Percentiles rank a stretch among this genome's conserved stretches.
phyloP scores from a whole-genome alignment of 2,329 filamentous ascomycete genomes.

The Diaporthe aspalathi region DNA sequence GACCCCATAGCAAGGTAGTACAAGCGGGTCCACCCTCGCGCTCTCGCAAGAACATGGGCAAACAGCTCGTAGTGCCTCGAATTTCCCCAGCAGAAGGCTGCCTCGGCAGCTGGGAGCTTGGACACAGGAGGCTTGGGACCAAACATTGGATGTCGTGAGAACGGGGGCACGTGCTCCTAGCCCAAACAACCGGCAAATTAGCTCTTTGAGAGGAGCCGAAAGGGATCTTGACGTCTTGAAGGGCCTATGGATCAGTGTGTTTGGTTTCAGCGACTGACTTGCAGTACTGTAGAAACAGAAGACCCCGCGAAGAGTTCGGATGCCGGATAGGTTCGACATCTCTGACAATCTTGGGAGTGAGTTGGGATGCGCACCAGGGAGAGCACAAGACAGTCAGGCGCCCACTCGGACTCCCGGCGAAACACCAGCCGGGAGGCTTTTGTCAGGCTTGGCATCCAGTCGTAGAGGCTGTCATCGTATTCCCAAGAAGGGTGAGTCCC shows the following conservation, averaged over 20 bases:
- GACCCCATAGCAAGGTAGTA: neutral
- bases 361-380: conserved; percentile 9
- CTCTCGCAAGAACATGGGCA: conserved; percentile 5
- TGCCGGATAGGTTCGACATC: conserved; percentile 25
- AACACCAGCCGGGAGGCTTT: conserved; percentile 28
- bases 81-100: neutral
- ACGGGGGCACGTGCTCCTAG: conserved; percentile 25
- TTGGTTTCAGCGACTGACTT: conserved; percentile 32
- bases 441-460: conserved; percentile 7
- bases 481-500: neutral
- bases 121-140: conserved; percentile 25
- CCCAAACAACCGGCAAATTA: conserved; percentile 26
- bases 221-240: neutral
- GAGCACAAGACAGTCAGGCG: neutral
- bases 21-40: conserved; percentile 21
- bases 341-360: conserved; percentile 10
- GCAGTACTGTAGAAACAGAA: conserved; percentile 35
- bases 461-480: conserved; percentile 8
- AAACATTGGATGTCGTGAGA: conserved; percentile 32
- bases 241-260: conserved; percentile 21
- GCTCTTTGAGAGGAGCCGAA: conserved; percentile 11
- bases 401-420: conserved; percentile 22
- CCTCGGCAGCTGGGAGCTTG: conserved; percentile 25
- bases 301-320: conserved; percentile 2
- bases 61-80: conserved; percentile 6